Evolutionary conservation across 2,329 filamentous ascomycete species (phyloP), one percentile per base, ranked within the genome.

Genomic region (Diaporthe amygdali): DNA sequence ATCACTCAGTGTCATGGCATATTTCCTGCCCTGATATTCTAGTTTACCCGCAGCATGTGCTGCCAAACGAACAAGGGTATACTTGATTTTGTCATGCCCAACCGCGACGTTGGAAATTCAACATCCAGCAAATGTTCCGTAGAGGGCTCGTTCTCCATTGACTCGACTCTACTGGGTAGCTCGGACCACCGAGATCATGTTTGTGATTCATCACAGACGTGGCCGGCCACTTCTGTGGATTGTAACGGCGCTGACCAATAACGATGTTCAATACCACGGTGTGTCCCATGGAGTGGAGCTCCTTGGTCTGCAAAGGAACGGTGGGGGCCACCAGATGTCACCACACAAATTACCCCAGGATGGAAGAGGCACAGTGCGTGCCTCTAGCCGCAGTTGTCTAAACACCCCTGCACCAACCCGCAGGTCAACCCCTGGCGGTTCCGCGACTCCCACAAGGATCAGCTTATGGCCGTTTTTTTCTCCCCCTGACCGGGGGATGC

Each of bases 401-500:
- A 8, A 8, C 2, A 49, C 14, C 59, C 59, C 59, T 64, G 59
- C 59, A 37, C 41, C 41, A 49, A 49, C 59, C 59, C 34, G 59
- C 59, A 64, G 20, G 12, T 17, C 7, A 27, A 22, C 59, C 59
- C 59, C 27, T 49, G 59, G 30, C 44, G 5, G 41, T 32, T 49
- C 59, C 59, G 37, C 27, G 22, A 32, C 9, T 44, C 32, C 37
- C 37, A 7, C 10, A 39, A 34, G 41, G n/a, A 47, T 37, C 44
- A 37, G 14, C 12, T 34, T 37, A n/a, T 12, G 44, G 44, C 44
- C 46, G 20, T 47, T 37, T 49, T 64, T 63, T 47, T 30, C 41
- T 34, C 47, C 44, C 59, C 59, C 59, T 64, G 59, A 64, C 59
- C 44, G 59, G 59, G 56, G 56, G 41, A 34, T 17, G 30, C n/a